These are phyloP conservation scores for Starmerella tilneyi DNA, from an alignment of 805 yeast genomes.

Conservation along the genomic window DNA sequence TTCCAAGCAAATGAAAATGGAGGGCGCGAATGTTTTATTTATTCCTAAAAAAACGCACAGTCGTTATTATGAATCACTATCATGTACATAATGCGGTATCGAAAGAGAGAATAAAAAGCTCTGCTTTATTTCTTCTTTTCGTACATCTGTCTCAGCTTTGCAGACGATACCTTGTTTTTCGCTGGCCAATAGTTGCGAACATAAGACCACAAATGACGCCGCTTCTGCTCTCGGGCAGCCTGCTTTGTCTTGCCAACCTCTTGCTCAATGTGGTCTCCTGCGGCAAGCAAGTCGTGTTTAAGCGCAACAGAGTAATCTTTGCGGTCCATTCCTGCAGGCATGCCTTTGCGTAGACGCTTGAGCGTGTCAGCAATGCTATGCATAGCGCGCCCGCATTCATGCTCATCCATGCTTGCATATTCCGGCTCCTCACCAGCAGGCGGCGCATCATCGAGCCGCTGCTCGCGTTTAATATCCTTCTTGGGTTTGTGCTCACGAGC, in stretches of 20 bases:
- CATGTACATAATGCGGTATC: background rate
- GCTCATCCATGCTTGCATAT: constrained; percentile 72
- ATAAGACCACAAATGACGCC: constrained; percentile 72
- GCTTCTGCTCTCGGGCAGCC: constrained; percentile 34
- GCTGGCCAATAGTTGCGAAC: constrained; percentile 84
- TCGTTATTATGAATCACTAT: no score
- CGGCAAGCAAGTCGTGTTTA: constrained; percentile 54
- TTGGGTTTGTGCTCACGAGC: constrained; percentile 17
- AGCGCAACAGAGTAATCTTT: constrained; percentile 67
- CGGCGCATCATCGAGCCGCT: constrained; percentile 12
- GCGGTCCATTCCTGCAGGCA: constrained; percentile 54
- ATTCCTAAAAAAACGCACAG: background rate
- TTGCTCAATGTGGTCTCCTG: constrained; percentile 60
- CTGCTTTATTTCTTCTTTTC: constrained; percentile 25
- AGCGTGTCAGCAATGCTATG: constrained; percentile 60
- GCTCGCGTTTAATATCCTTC: constrained; percentile 18
- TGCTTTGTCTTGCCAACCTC: constrained; percentile 28
- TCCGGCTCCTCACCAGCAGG: constrained; percentile 36
- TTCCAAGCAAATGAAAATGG: no score
- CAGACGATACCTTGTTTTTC: constrained; percentile 44
- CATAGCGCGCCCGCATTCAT: constrained; percentile 48
- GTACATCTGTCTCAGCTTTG: constrained; percentile 68
- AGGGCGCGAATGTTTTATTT: no score
- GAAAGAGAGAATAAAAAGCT: background rate
- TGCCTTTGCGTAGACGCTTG: constrained; percentile 57